These are phyloP conservation scores for Rosa multiflora DNA, from an alignment of 306 rosid species.

Conservation along the genomic window DNA sequence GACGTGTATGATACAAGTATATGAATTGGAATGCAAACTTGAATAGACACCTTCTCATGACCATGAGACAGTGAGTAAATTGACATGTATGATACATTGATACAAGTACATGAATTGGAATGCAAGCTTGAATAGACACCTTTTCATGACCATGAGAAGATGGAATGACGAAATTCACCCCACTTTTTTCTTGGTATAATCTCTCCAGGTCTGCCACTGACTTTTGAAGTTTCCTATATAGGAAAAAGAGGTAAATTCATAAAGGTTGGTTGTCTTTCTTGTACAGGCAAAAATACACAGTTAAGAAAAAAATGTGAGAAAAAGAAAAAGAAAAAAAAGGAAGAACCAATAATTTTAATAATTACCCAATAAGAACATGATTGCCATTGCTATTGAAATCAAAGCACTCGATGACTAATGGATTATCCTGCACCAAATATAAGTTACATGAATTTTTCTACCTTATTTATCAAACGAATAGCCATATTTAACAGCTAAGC, in stretches of 20 bases:
- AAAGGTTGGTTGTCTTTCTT: conserved; percentile 10
- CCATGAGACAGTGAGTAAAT: background rate
- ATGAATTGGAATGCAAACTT: too few relatives aligned
- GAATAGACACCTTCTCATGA: too few relatives aligned
- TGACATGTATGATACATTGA: too few relatives aligned
- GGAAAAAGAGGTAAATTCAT: conserved; percentile 20
- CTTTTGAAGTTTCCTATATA: conserved; percentile 59
- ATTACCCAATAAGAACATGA: conserved; percentile 79
- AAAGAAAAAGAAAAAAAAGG: conserved; percentile 10
- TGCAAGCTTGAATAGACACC: conserved; percentile 39
- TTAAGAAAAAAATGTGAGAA: background rate
- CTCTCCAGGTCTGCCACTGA: conserved; percentile 70
- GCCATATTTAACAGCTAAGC: background rate
- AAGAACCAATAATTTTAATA: conserved; percentile 11
- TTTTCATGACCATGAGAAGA: conserved; percentile 51
- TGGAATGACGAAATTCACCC: conserved; percentile 48
- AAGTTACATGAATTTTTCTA: background rate
- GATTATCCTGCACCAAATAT: conserved; percentile 58
- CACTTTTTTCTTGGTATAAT: conserved; percentile 42
- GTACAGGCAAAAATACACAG: conserved; percentile 2
- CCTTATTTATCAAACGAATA: conserved; percentile 5
- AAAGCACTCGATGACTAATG: conserved; percentile 78
- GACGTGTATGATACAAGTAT: background rate
- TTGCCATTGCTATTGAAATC: conserved; percentile 78
- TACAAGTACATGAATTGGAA: background rate